Percentiles rank a stretch among this genome's conserved stretches.
Evolutionary conservation across 495 filamentous ascomycete species (phyloP).

Genomic region (Entonaema liquescens): DNA sequence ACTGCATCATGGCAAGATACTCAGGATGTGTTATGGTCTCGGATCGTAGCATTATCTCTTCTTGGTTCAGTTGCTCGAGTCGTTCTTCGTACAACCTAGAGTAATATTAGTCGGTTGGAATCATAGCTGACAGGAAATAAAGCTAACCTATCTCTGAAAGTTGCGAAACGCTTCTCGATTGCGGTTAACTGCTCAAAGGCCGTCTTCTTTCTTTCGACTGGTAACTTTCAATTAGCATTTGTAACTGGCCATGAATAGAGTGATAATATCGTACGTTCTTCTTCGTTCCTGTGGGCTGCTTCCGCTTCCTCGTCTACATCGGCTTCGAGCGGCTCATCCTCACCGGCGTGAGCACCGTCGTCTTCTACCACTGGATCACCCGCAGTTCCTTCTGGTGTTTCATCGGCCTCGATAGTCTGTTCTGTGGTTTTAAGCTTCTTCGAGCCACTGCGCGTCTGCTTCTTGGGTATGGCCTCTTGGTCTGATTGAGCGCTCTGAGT

Average conservation of each 20-base stretch:
- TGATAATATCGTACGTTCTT: conserved; percentile 72
- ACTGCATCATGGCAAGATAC: conserved; percentile 83
- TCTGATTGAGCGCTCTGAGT: conserved; percentile 39
- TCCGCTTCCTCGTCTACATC: conserved; percentile 64
- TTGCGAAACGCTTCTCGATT: conserved; percentile 85
- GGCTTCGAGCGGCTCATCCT: conserved; percentile 58
- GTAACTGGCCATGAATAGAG: not conserved
- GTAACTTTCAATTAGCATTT: conserved; percentile 51
- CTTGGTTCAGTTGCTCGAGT: conserved; percentile 78
- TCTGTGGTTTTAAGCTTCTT: conserved; percentile 53
- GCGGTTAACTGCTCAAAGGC: conserved; percentile 80
- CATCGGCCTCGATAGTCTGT: conserved; percentile 38
- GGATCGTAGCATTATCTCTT: conserved; percentile 81
- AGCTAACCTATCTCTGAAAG: conserved; percentile 83
- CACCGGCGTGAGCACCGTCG: conserved; percentile 51
- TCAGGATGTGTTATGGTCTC: conserved; percentile 87
- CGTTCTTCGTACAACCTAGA: conserved; percentile 85
- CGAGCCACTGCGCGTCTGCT: conserved; percentile 50
- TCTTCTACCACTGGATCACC: conserved; percentile 46
- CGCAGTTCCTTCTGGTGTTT: conserved; percentile 45
- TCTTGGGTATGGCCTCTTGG: conserved; percentile 48
- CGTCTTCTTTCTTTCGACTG: conserved; percentile 79
- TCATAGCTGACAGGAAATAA: not conserved
- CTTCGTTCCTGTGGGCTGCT: conserved; percentile 65
- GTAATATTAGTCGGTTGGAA: conserved; percentile 24